These are phyloP conservation scores for Nannochloropsis salina DNA, from an alignment of 108 stramenopile genomes.

Conservation along the genomic window DNA sequence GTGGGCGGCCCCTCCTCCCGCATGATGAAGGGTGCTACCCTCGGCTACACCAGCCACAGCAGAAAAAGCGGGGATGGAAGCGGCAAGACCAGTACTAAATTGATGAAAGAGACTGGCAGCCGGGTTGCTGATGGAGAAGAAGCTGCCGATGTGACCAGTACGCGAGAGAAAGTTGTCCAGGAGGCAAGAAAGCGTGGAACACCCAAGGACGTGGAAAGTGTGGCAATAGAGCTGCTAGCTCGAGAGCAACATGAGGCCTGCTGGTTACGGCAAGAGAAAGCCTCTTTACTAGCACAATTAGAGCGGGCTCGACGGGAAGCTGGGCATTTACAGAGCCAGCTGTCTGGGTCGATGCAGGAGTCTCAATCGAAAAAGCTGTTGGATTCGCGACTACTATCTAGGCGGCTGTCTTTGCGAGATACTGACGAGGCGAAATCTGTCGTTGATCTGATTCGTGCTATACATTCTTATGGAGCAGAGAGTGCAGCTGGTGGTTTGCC, in stretches of 20 bases:
- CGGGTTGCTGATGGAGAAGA: not conserved
- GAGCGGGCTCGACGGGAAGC: not conserved
- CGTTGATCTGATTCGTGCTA: not conserved
- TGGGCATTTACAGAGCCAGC: not conserved
- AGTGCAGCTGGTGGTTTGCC: not conserved
- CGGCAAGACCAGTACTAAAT: not conserved
- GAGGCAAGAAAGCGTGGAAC: constrained; percentile 9
- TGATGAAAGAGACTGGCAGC: not conserved
- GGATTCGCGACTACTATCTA: not conserved
- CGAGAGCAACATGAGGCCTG: constrained; percentile 8
- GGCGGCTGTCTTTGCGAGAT: not conserved
- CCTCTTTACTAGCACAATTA: not conserved
- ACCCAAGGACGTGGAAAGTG: not conserved
- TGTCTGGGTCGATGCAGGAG: not conserved
- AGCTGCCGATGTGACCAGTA: not conserved
- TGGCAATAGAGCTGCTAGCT: not conserved
- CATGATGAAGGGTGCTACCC: constrained; percentile 19
- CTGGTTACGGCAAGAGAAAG: constrained; percentile 17
- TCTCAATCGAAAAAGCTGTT: not conserved
- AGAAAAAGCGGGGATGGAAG: not conserved
- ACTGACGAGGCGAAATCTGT: not conserved
- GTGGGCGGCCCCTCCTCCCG: not conserved
- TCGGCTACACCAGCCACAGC: not conserved
- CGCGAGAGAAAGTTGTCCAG: not conserved
- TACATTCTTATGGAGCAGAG: not conserved